Conservation (phyloP, 2,329 filamentous ascomycete species). For the Pseudopyricularia cyperi region DNA sequence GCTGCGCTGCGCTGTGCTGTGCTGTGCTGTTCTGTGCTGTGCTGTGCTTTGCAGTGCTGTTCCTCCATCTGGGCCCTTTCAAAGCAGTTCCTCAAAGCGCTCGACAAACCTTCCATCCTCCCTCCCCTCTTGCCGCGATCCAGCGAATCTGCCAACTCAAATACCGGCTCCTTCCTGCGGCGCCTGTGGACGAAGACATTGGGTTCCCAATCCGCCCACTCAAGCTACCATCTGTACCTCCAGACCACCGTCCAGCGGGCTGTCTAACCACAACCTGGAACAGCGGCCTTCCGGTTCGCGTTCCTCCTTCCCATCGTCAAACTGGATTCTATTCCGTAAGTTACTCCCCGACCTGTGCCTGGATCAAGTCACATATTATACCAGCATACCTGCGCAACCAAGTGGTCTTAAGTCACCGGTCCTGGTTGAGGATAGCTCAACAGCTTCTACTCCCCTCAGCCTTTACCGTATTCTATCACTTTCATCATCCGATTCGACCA, state of each 20-base stretch:
- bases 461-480: not conserved
- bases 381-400: not conserved
- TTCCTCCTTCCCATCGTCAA: constrained; percentile 1
- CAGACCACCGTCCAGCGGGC: not conserved
- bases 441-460: not conserved
- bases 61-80: not conserved
- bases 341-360: not conserved
- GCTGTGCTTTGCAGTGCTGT: too few species aligned
- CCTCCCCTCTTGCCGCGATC: not conserved
- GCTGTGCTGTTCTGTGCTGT: too few species aligned
- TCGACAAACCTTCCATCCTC: not conserved
- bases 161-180: not conserved
- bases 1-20: too few species aligned
- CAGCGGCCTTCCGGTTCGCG: constrained; percentile 1
- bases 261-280: too few species aligned
- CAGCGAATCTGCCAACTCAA: not conserved
- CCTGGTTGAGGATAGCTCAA: not conserved
- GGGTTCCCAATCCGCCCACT: not conserved
- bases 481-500: not conserved
- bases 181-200: not conserved
- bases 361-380: not conserved
- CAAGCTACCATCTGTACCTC: not conserved
- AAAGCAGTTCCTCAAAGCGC: not conserved
- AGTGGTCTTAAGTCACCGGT: not conserved
- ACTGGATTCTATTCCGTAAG: constrained; percentile 3